Conservation (phyloP, 2,329 filamentous ascomycete species). For the Fusarium zealandicum region DNA sequence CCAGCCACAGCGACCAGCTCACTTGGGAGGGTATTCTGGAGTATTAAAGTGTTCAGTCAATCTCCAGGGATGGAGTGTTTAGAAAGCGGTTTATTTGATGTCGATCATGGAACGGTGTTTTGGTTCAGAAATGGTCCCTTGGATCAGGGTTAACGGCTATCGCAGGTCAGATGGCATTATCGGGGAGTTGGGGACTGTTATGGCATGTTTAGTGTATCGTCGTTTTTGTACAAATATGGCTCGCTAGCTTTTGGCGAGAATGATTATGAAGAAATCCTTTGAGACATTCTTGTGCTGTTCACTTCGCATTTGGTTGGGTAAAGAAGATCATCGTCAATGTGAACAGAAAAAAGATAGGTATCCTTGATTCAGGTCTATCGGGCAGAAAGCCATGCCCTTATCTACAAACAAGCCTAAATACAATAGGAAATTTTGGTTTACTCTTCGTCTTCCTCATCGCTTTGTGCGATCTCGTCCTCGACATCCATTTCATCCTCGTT, state of each 20-base stretch:
- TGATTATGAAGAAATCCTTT: slow-evolving; percentile 34
- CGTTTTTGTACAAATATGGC: slow-evolving; percentile 33
- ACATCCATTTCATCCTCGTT: slow-evolving; percentile 49
- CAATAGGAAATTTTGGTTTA: slow-evolving; percentile 29
- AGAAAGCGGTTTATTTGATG: slow-evolving; percentile 24
- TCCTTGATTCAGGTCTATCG: slow-evolving; percentile 41
- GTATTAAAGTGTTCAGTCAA: slow-evolving; percentile 20
- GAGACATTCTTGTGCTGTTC: slow-evolving; percentile 9
- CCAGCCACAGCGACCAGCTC: slow-evolving; percentile 48
- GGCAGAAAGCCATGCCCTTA: slow-evolving; percentile 28
- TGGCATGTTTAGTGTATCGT: slow-evolving; percentile 24
- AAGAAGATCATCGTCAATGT: neutral
- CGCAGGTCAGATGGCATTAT: slow-evolving; percentile 35
- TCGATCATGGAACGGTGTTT: slow-evolving; percentile 37
- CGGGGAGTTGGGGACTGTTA: slow-evolving; percentile 35
- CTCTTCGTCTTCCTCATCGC: slow-evolving; percentile 44
- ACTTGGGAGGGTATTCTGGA: slow-evolving; percentile 53
- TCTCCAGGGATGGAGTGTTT: slow-evolving; percentile 15
- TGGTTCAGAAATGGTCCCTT: slow-evolving; percentile 27
- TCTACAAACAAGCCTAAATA: slow-evolving; percentile 35
- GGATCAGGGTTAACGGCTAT: slow-evolving; percentile 26
- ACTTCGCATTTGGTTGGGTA: neutral
- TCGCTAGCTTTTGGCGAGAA: slow-evolving; percentile 33
- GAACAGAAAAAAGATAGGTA: slow-evolving; percentile 37
- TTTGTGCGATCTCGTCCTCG: slow-evolving; percentile 50